Conservation (phyloP, 305 asterid genomes). For the Vinca major region DNA sequence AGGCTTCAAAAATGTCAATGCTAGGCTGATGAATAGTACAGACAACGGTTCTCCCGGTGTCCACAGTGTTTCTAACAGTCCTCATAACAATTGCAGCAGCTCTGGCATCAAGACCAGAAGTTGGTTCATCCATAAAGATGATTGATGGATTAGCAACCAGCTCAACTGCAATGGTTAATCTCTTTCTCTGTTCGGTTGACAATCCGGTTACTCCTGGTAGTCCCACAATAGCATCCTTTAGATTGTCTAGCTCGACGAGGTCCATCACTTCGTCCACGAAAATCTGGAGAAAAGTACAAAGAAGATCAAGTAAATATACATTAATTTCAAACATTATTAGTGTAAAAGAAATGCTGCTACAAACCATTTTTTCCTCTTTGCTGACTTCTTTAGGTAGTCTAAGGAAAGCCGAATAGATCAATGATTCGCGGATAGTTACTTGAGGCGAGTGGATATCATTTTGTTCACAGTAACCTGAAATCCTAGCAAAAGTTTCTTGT, state of each 20-base stretch:
- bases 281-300: conserved; percentile 29
- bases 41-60: conserved; percentile 87
- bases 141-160: conserved; percentile 87
- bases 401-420: conserved; percentile 77
- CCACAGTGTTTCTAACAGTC: conserved; percentile 84
- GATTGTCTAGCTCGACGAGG: conserved; percentile 61
- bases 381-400: conserved; percentile 69
- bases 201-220: conserved; percentile 73
- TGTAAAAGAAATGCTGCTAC: neutral
- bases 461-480: conserved; percentile 87
- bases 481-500: conserved; percentile 86
- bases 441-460: conserved; percentile 90
- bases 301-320: neutral
- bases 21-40: conserved; percentile 95
- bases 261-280: conserved; percentile 84
- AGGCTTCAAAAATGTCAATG: conserved; percentile 80
- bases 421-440: conserved; percentile 72
- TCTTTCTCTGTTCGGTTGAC: conserved; percentile 79
- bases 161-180: conserved; percentile 84
- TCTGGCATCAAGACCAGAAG: conserved; percentile 85
- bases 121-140: conserved; percentile 89
- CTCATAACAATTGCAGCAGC: conserved; percentile 97
- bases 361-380: conserved; percentile 70
- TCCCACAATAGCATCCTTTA: conserved; percentile 79
- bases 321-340: neutral